A percentile compares a stretch with the other conserved stretches of the same genome.
These are phyloP conservation scores for Schizosaccharomyces lindneri DNA, from an alignment of 805 yeast species.

Conservation along the genomic window DNA sequence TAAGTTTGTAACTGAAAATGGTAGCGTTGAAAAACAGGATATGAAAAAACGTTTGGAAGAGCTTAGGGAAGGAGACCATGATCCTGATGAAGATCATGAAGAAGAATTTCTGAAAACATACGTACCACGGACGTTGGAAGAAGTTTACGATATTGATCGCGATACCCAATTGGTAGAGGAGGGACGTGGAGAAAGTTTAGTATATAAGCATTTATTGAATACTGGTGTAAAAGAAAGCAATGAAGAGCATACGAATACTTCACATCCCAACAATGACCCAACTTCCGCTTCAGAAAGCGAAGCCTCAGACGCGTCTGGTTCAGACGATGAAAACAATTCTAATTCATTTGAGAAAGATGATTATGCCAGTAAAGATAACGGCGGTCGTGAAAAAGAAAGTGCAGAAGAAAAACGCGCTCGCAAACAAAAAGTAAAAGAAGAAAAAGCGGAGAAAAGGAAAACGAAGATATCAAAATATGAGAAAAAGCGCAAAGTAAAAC, in stretches of 20 bases:
- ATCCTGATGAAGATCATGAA: slow-evolving; percentile 42
- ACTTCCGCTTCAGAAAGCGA: slow-evolving; percentile 15
- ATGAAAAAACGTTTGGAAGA: slow-evolving; percentile 13
- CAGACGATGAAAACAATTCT: slow-evolving; percentile 5
- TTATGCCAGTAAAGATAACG: background rate
- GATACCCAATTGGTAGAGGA: slow-evolving; percentile 33
- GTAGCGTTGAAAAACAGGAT: slow-evolving; percentile 9
- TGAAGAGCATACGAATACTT: background rate
- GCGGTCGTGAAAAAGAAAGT: slow-evolving; percentile 1
- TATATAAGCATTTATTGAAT: slow-evolving; percentile 15
- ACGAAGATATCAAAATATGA: slow-evolving; percentile 7
- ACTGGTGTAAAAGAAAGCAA: background rate
- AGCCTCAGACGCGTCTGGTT: slow-evolving; percentile 8
- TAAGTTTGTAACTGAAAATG: slow-evolving; percentile 31
- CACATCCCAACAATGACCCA: slow-evolving; percentile 4
- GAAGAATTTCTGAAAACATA: slow-evolving; percentile 67
- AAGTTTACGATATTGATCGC: slow-evolving; percentile 34
- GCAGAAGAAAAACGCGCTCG: slow-evolving; percentile 4
- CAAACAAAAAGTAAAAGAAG: slow-evolving; percentile 3
- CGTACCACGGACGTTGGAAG: slow-evolving; percentile 41
- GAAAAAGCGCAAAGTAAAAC: slow-evolving; percentile 7
- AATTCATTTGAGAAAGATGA: slow-evolving; percentile 4
- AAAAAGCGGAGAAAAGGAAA: slow-evolving; percentile 3
- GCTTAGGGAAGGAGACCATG: slow-evolving; percentile 17
- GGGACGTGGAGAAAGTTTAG: slow-evolving; percentile 61